These are phyloP conservation scores for Gentiana dahurica DNA, from an alignment of 257 asterid genomes.

Conservation along the genomic window DNA sequence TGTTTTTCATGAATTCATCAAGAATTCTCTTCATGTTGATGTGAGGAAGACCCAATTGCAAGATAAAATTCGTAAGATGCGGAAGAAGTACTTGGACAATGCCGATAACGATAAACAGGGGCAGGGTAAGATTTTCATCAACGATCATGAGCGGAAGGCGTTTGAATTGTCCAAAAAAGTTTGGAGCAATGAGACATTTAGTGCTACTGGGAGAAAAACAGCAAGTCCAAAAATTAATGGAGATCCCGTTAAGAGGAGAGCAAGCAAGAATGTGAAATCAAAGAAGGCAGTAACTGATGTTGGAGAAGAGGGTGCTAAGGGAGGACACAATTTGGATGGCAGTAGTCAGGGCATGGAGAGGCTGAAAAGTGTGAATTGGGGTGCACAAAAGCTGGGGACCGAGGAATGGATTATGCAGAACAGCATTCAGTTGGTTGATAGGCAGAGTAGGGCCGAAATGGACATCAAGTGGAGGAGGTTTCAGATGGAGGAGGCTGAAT, in stretches of 20 bases:
- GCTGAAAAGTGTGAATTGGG: conserved; percentile 3
- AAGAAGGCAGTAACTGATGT: neutral
- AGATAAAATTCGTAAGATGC: conserved; percentile 46
- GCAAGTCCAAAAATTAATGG: conserved; percentile 26
- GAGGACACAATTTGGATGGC: neutral
- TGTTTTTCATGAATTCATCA: conserved; percentile 43
- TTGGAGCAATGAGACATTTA: conserved; percentile 34
- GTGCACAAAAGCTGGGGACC: neutral
- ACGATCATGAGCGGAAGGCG: conserved; percentile 37
- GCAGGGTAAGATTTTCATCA: conserved; percentile 21
- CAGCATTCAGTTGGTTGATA: conserved; percentile 21
- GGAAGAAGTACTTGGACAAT: conserved; percentile 36
- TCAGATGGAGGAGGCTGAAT: conserved; percentile 19
- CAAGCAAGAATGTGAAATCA: neutral
- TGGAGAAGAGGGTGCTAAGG: neutral
- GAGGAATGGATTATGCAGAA: conserved; percentile 28
- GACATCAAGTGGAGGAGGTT: conserved; percentile 30
- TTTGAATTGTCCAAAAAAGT: conserved; percentile 34
- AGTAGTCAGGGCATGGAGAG: conserved; percentile 7
- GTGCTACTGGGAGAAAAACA: conserved; percentile 7
- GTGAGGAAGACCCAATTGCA: conserved; percentile 39
- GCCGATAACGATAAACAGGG: conserved; percentile 30
- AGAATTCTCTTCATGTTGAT: conserved; percentile 29
- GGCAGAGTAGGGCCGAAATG: conserved; percentile 21
- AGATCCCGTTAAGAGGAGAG: conserved; percentile 15